phyloP scores from a whole-genome alignment of 176 grass and related monocot genomes.

The Chloris gayana region DNA sequence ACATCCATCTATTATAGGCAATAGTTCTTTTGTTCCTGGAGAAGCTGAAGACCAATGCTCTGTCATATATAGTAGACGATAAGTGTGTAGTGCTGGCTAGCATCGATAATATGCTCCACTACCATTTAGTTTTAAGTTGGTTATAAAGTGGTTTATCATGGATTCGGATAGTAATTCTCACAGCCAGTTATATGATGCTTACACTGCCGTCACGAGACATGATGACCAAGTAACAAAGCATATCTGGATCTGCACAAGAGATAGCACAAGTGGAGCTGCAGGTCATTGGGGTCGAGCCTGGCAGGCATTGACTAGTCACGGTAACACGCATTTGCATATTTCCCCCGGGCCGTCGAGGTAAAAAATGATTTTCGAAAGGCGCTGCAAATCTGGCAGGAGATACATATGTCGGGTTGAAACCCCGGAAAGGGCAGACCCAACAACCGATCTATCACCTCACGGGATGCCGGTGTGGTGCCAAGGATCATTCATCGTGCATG shows the following conservation, averaged over 20 bases:
- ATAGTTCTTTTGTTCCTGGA: background rate
- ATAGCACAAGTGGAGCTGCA: slow-evolving; percentile 26
- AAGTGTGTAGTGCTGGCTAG: background rate
- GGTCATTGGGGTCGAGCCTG: background rate
- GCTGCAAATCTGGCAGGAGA: slow-evolving; percentile 47
- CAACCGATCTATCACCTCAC: slow-evolving; percentile 50
- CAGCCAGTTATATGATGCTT: background rate
- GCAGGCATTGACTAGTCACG: background rate
- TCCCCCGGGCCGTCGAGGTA: background rate
- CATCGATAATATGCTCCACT: slow-evolving; percentile 10
- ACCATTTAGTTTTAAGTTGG: background rate
- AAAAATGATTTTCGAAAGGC: slow-evolving; percentile 19
- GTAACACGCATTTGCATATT: background rate
- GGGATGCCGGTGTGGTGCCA: slow-evolving; percentile 38
- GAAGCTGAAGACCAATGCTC: background rate
- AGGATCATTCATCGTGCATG: slow-evolving; percentile 12
- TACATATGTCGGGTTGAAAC: slow-evolving; percentile 59
- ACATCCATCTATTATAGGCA: slow-evolving; percentile 1
- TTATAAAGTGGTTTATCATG: background rate
- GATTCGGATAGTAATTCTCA: slow-evolving; percentile 15
- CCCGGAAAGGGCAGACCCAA: slow-evolving; percentile 29
- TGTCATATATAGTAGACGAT: background rate
- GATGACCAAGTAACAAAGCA: background rate
- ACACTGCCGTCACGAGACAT: background rate
- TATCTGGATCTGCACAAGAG: slow-evolving; percentile 6